Conservation (phyloP, 352 stramenopile species). For the Globisporangium abappressorium region DNA sequence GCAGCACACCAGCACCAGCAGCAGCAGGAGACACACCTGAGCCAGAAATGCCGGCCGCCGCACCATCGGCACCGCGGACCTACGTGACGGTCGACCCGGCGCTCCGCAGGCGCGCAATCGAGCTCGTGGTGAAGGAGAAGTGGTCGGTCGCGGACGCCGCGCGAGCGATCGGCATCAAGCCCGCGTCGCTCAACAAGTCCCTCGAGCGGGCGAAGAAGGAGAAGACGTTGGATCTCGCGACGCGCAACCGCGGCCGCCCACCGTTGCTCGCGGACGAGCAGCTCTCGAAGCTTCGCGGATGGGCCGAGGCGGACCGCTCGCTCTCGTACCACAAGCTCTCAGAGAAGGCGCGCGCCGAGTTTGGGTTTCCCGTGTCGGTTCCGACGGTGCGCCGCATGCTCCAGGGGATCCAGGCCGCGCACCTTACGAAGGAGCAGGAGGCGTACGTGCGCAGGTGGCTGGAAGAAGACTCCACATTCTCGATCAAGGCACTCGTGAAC, state of each 20-base stretch:
- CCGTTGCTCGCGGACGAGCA: conserved; percentile 1
- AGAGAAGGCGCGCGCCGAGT: background rate
- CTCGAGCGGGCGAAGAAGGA: conserved; percentile 5
- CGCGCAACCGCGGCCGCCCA: background rate
- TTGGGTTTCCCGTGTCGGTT: background rate
- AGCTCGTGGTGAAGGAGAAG: conserved; percentile 5
- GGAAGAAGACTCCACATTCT: background rate
- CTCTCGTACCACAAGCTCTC: background rate
- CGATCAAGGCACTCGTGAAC: background rate
- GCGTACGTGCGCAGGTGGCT: conserved; percentile 2
- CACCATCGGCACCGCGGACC: background rate
- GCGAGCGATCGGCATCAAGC: conserved; percentile 2
- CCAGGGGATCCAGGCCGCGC: background rate
- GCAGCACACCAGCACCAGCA: background rate
- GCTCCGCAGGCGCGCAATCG: background rate
- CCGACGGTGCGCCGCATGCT: background rate
- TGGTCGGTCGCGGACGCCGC: conserved; percentile 1
- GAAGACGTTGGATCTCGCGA: background rate
- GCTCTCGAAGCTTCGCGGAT: background rate
- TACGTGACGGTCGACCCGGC: background rate
- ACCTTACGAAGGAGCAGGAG: background rate
- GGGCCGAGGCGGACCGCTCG: background rate
- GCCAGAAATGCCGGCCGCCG: background rate
- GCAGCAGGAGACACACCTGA: background rate
- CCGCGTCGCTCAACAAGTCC: conserved; percentile 1